Conservation (phyloP, 441 rosid species). For the Brassica hybrid region DNA sequence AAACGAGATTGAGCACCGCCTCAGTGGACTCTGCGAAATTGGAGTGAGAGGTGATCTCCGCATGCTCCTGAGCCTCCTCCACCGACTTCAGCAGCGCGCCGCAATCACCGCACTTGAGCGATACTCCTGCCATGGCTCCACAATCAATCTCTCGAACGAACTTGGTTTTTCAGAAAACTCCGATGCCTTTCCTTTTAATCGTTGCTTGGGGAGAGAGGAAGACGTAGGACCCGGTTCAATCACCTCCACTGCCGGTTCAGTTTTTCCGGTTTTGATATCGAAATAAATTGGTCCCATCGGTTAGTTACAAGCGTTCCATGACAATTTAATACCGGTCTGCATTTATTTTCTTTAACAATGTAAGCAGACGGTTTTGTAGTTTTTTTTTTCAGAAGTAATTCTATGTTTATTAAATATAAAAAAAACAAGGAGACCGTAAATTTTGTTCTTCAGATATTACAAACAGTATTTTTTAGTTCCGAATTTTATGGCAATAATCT, state of each 20-base stretch:
- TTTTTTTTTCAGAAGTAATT: not conserved
- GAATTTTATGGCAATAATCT: no score
- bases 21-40: conserved; percentile 97
- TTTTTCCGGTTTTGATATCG: conserved; percentile 6
- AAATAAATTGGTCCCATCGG: not conserved
- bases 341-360: not conserved
- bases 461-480: no score
- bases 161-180: conserved; percentile 16
- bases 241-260: conserved; percentile 17
- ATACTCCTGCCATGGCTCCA: conserved; percentile 81
- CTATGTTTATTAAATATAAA: no score
- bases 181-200: conserved; percentile 24
- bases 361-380: not conserved
- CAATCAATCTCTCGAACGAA: conserved; percentile 25
- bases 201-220: conserved; percentile 42
- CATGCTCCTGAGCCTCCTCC: conserved; percentile 95
- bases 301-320: not conserved
- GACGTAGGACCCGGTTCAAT: conserved; percentile 31
- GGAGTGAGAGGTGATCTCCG: conserved; percentile 95
- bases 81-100: conserved; percentile 83
- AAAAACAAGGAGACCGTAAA: not conserved
- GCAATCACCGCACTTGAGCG: conserved; percentile 95
- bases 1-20: conserved; percentile 92
- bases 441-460: no score
- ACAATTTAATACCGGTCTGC: not conserved